Evolutionary conservation across 1,139 yeast genomes (phyloP), one percentile per base, ranked within the genome.

Genomic region (Suhomyces maxii): DNA sequence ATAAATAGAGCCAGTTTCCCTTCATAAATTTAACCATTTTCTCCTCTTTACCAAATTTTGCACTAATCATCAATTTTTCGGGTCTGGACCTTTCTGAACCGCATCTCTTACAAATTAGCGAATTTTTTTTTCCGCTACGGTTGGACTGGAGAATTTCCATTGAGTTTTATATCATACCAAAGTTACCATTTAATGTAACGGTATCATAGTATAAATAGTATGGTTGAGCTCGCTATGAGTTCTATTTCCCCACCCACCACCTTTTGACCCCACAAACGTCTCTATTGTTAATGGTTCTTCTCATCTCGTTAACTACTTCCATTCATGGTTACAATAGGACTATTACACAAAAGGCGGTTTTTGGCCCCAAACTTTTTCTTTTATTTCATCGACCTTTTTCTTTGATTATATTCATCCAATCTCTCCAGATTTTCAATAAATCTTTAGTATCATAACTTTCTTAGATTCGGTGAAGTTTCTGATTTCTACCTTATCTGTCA

Each of bases 291-390:
- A 9, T 28, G 11, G 4, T 9, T 28, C 23, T 28, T 3, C 35
- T 18, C 25, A 28, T 23, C 34, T 28, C 39, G 34, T 35, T 35
- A 18, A 35, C 35, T 35, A 34, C 33, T 34, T 26, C 38, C 38
- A n/a, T 12, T 33, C 7, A 11, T 2, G 6, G 6, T 28, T 28
- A 34, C 35, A 34, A 28, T 13, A 14, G 38, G 44, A 36, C 39
- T 35, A 14, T 41, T 34, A 31, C 44, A 41, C 44, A 41, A 41
- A 41, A 25, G 23, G 26, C 14, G 35, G 13, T 10, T 8, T 31
- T 8, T 38, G 35, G 28, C 39, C 44, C 36, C 39, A 36, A 36
- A 36, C 31, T 28, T 28, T 28, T 28, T 28, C 31, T 28, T 28
- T 28, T 5, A 28, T 7, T 11, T 28, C n/a, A 9, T 28, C 31